These are phyloP conservation scores for Elaeagnus macrophylla DNA, from an alignment of 306 rosid genomes.

Conservation along the genomic window DNA sequence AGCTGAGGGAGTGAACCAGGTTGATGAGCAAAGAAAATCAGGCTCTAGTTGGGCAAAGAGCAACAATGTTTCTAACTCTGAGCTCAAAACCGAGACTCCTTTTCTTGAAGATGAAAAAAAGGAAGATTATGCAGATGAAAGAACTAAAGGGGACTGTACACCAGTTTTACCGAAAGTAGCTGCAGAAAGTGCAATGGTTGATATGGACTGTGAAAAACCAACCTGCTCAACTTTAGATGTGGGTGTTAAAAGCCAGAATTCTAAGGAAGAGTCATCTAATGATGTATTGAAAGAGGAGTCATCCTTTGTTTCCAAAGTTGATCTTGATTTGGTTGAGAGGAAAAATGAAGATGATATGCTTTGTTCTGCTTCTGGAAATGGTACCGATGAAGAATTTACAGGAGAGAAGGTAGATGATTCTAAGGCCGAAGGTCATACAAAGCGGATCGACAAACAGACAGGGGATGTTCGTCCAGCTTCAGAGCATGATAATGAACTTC, in stretches of 20 bases:
- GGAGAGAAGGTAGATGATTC: constrained; percentile 20
- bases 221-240: constrained; percentile 38
- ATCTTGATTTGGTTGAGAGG: constrained; percentile 13
- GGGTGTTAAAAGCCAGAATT: constrained; percentile 25
- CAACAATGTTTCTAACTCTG: constrained; percentile 26
- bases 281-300: constrained; percentile 13
- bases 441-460: constrained; percentile 17
- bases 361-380: constrained; percentile 21
- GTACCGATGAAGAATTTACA: constrained; percentile 12
- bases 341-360: constrained; percentile 18
- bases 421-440: constrained; percentile 11
- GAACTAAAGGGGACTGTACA: constrained; percentile 22
- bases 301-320: constrained; percentile 10
- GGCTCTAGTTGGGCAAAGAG: constrained; percentile 19
- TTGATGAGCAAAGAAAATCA: constrained; percentile 31
- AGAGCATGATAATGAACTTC: constrained; percentile 12
- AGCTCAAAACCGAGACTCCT: constrained; percentile 16
- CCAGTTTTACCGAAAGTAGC: constrained; percentile 31
- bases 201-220: constrained; percentile 40
- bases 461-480: constrained; percentile 6
- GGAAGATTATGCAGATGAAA: constrained; percentile 28
- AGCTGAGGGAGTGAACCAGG: constrained; percentile 27
- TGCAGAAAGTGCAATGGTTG: constrained; percentile 27
- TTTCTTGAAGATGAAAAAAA: constrained; percentile 34
- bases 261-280: constrained; percentile 12